phyloP scores from a whole-genome alignment of 768 basidiomycete species.

The Filobasidium floriforme region DNA sequence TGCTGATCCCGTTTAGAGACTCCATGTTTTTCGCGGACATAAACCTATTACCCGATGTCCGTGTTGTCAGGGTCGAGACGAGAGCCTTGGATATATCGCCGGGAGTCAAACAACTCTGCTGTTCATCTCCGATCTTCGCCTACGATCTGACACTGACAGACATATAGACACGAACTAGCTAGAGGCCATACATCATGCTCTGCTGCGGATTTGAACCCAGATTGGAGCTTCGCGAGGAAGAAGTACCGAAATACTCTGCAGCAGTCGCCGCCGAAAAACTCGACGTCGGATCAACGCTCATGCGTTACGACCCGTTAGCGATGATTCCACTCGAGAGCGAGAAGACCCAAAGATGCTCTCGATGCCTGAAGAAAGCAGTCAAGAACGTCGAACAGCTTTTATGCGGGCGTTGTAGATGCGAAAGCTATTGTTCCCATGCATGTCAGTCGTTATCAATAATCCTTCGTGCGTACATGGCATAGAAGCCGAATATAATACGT shows the following conservation, averaged over 20 bases:
- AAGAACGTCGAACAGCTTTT: background rate
- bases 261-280: background rate
- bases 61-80: no score
- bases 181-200: no score
- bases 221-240: no score
- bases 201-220: no score
- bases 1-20: no score
- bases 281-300: background rate
- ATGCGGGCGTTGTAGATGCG: slow-evolving; percentile 6
- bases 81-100: no score
- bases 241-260: background rate
- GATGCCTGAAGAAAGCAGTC: background rate
- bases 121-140: no score
- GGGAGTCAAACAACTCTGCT: no score
- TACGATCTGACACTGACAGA: no score
- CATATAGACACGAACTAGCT: no score
- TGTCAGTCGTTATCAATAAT: slow-evolving; percentile 7
- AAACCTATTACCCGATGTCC: no score
- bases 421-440: slow-evolving; percentile 11
- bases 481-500: background rate
- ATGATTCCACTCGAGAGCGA: background rate
- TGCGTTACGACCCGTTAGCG: background rate
- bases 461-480: background rate
- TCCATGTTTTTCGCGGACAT: no score
- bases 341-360: background rate